phyloP scores from a whole-genome alignment of 2,329 filamentous ascomycete genomes.

The Pseudogymnoascus destructans region DNA sequence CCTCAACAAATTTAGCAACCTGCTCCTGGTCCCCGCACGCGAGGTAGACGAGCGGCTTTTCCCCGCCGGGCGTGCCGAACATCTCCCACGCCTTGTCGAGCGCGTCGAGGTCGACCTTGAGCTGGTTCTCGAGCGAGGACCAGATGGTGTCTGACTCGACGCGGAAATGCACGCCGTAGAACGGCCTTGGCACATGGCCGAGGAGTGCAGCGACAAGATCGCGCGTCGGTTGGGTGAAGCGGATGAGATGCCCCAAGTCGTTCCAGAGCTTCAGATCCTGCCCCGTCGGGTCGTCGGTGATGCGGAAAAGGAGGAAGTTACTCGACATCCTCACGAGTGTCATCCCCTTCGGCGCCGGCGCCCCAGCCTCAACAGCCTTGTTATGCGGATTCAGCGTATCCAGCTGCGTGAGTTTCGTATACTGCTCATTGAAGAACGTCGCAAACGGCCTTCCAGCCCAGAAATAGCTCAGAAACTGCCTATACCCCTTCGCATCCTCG shows the following conservation, averaged over 20 bases:
- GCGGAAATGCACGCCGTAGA: conserved; percentile 28
- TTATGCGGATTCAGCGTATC: conserved; percentile 11
- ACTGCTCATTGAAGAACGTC: conserved; percentile 21
- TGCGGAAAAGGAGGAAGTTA: conserved; percentile 26
- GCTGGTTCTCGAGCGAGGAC: conserved; percentile 27
- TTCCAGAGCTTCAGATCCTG: conserved; percentile 27
- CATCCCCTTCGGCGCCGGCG: conserved; percentile 20
- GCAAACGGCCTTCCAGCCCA: conserved; percentile 25
- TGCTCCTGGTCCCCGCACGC: conserved; percentile 27
- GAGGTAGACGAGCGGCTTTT: conserved; percentile 26
- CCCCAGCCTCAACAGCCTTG: neutral
- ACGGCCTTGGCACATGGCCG: conserved; percentile 21
- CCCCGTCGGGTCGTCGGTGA: conserved; percentile 28
- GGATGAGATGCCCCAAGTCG: conserved; percentile 24
- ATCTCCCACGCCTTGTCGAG: conserved; percentile 26
- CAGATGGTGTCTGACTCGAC: conserved; percentile 29
- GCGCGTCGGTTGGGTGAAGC: conserved; percentile 24
- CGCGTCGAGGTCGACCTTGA: conserved; percentile 26
- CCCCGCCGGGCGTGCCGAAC: conserved; percentile 15
- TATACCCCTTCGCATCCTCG: conserved; percentile 19
- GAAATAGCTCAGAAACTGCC: conserved; percentile 22
- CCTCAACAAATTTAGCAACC: conserved; percentile 23
- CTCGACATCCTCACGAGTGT: conserved; percentile 24
- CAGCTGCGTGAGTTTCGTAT: conserved; percentile 11
- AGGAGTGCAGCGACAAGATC: conserved; percentile 18